Base-by-base conservation (phyloP, 805 yeast genomes). In the Candida berthetii region DNA sequence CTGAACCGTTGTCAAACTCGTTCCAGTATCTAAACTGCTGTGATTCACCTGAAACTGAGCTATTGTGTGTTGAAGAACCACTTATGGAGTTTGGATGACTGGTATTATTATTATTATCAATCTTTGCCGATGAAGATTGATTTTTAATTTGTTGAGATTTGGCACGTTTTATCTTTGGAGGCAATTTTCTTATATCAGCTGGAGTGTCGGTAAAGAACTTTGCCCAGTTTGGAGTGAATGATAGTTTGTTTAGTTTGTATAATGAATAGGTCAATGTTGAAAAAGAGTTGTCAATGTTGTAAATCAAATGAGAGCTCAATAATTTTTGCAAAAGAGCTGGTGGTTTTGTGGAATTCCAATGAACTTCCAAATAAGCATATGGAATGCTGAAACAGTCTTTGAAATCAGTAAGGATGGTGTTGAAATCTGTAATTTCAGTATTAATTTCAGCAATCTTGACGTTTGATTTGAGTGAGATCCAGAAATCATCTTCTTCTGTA, bases 1-100 rank as follows among this genome's bases (percentile, higher is more conserved):
- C 85, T 1, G 81, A 77, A 0, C 74, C 74, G 50, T 80, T 68
- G 50, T 80, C 85, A 53, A 80, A 80, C 59, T 80, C 85, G 52
- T 80, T 80, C 85, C 85, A 80, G 55, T 80, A 80, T 36, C 81
- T 55, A 33, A 58, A 27, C 34, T 52, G 52, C 49, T 39, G 58
- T 40, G 48, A 46, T 39, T 53, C 54, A 19, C 42, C 43, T 15
- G 48, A 41, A 14, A 31, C 46, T 31, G 41, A 44, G 9, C 25
- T 9, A 15, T 32, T n/a, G n/a, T n/a, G n/a, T n/a, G n/a, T n/a
- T n/a, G n/a, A n/a, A n/a, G n/a, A n/a, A n/a, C n/a, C n/a, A n/a
- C n/a, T n/a, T n/a, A n/a, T n/a, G n/a, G n/a, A n/a, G 25, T 38
- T 38, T 35, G 37, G 38, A 25, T 27, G n/a, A 31, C 16, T 20